A percentile compares a stretch with the other conserved stretches of the same genome.
phyloP scores from a whole-genome alignment of 202 grass and related monocot species.

The Schoenoplectus tabernaemontani region DNA sequence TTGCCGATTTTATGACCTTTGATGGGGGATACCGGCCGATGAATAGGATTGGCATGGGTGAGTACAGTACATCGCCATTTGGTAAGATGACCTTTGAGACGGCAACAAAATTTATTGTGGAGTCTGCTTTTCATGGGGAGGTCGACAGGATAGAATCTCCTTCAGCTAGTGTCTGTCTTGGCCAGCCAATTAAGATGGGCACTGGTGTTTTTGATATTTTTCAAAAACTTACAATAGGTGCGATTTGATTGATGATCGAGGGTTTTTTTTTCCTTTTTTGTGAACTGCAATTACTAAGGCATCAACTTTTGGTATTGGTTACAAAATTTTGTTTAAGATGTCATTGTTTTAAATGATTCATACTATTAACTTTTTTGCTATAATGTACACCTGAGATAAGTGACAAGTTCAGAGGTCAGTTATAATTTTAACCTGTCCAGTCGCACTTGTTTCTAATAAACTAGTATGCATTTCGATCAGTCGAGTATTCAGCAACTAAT shows the following conservation, averaged over 20 bases:
- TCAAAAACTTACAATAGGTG: slow-evolving; percentile 38
- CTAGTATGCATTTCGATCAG: not conserved
- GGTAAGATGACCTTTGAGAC: slow-evolving; percentile 92
- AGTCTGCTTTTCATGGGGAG: slow-evolving; percentile 70
- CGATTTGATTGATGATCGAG: not conserved
- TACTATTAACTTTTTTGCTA: not conserved
- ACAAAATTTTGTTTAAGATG: not conserved
- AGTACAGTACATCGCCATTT: slow-evolving; percentile 70
- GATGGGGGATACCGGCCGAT: slow-evolving; percentile 69
- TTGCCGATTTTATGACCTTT: slow-evolving; percentile 85
- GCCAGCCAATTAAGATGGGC: slow-evolving; percentile 72
- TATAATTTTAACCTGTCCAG: not conserved
- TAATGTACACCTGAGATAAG: not conserved
- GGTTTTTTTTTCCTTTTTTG: not conserved
- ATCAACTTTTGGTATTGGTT: not conserved
- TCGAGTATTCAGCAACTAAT: not conserved
- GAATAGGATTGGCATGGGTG: slow-evolving; percentile 54
- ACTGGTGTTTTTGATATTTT: slow-evolving; percentile 63
- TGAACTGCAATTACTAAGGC: not conserved
- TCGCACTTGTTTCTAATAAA: not conserved
- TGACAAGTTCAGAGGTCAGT: not conserved
- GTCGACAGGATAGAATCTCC: slow-evolving; percentile 46
- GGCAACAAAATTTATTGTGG: slow-evolving; percentile 69
- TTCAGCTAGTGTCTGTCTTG: slow-evolving; percentile 70
- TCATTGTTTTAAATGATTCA: not conserved